These are phyloP conservation scores for Arabidopsis suecica DNA, from an alignment of 345 rosid species.

Conservation along the genomic window DNA sequence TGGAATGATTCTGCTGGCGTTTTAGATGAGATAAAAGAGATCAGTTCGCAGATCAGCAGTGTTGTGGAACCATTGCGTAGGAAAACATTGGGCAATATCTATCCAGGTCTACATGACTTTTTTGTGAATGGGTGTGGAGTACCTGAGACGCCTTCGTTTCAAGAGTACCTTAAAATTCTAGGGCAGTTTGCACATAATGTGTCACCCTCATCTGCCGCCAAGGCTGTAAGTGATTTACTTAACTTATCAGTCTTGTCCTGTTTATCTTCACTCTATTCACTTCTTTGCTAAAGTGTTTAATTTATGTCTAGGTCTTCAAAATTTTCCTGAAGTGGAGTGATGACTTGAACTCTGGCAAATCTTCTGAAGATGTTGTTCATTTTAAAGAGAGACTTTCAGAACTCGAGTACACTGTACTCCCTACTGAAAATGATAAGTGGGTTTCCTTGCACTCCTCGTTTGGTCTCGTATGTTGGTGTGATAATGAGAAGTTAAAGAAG, in stretches of 20 bases:
- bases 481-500: conserved; percentile 65
- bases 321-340: conserved; percentile 82
- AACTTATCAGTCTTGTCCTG: neutral
- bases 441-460: conserved; percentile 83
- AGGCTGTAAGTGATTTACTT: conserved; percentile 61
- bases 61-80: conserved; percentile 48
- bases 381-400: conserved; percentile 67
- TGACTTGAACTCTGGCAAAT: conserved; percentile 64
- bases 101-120: conserved; percentile 85
- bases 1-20: conserved; percentile 86
- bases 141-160: conserved; percentile 67
- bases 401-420: conserved; percentile 71
- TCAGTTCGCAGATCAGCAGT: conserved; percentile 44
- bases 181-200: conserved; percentile 61
- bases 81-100: conserved; percentile 69
- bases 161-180: conserved; percentile 65
- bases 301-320: conserved; percentile 71
- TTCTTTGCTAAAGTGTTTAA: conserved; percentile 34
- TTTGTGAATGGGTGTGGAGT: conserved; percentile 81
- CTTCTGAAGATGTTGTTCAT: conserved; percentile 57
- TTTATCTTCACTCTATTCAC: conserved; percentile 7
- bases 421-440: conserved; percentile 76
- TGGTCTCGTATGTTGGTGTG: conserved; percentile 89
- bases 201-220: conserved; percentile 77
- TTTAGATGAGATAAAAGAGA: conserved; percentile 57